These are phyloP conservation scores for Chrysopogon serrulatus DNA, from an alignment of 176 grass and related monocot species.

Conservation along the genomic window DNA sequence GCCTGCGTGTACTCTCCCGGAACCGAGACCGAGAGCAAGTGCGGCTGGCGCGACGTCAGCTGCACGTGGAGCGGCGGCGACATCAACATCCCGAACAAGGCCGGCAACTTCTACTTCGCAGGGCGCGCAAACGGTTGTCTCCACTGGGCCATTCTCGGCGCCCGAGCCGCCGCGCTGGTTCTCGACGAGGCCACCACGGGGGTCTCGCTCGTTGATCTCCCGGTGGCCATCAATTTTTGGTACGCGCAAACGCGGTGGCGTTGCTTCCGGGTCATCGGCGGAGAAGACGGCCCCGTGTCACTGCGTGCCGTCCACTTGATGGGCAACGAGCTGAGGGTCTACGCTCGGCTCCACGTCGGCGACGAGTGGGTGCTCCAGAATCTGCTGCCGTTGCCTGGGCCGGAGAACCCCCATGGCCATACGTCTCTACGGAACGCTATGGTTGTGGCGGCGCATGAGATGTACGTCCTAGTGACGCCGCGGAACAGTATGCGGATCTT, in stretches of 20 bases:
- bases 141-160: background rate
- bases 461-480: background rate
- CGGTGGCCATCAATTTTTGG: no score
- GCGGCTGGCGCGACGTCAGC: background rate
- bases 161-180: background rate
- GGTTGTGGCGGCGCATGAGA: background rate
- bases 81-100: background rate
- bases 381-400: background rate
- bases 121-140: background rate
- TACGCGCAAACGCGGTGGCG: no score
- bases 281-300: background rate
- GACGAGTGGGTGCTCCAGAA: conserved; percentile 10
- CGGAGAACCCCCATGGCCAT: background rate
- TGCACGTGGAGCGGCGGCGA: background rate
- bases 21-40: no score
- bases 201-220: background rate
- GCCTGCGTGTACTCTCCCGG: background rate
- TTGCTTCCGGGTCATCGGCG: background rate
- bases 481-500: conserved; percentile 1
- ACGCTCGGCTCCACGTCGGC: background rate
- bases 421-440: background rate
- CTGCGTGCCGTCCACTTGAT: background rate
- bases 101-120: background rate
- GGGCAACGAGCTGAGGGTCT: background rate
- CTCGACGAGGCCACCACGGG: background rate